Base-by-base conservation (phyloP, 495 filamentous ascomycete genomes). In the Trichoderma gamsii region DNA sequence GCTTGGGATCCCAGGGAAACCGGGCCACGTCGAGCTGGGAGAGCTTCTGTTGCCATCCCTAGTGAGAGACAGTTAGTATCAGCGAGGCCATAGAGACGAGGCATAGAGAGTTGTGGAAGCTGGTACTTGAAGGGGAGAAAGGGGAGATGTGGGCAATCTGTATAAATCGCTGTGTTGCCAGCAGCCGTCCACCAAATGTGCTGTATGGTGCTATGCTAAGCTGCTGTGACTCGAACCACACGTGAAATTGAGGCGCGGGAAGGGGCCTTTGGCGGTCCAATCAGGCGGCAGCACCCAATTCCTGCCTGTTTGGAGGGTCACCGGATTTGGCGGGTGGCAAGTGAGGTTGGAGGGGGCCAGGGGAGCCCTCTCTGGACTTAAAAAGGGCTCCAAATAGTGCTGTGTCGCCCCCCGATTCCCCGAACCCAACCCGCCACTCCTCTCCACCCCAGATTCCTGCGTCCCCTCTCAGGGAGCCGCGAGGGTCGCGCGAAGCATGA, bases 31-130 rank as follows among this genome's bases (percentile, higher is more conserved):
- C 84, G 63, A 92, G 85, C 71, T 87, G 86, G 0, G 94, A 89
- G 25, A 98, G 86, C 79, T 93, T 96, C 68, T 85, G 82, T 79
- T 97, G 94, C 96, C 96, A 99, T 79, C 84, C 90, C 95, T 99
- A 74, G 70, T 44, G n/a, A 51, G 64, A 70, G 35, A 67, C 56
- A 64, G 69, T 73, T 67, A 73, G 72, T 67, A 73, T 73, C n/a
- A 27, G n/a, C 29, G 29, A 29, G 29, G 29, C 29, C 4, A 29
- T 29, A 29, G 29, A 29, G 29, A 29, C 29, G 29, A 29, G 29
- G 29, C 46, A 66, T 35, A 23, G 32, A 29, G 66, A 68, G 66
- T 46, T 56, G 66, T 44, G 41, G 23, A 51, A 69, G 69, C 41
- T 29, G 29, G 29, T 29, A 46, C 41, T 32, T 41, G 46, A 68